These are phyloP conservation scores for Miamiensis avidus DNA, from an alignment of 169 alveolate species.

Conservation along the genomic window DNA sequence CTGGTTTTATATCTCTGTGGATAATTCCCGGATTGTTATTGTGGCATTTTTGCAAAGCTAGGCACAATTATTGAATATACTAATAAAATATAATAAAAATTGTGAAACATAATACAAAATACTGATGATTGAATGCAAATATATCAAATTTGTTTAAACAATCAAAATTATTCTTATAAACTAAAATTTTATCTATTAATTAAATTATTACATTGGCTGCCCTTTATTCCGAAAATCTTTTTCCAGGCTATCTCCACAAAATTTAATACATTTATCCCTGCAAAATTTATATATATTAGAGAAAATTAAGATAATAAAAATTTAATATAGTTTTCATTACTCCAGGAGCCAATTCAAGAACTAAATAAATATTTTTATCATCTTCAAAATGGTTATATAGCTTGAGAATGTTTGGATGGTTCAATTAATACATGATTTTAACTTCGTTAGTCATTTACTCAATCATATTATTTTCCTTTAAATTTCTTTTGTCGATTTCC, in stretches of 20 bases:
- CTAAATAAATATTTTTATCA: conserved; percentile 82
- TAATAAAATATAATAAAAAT: background rate
- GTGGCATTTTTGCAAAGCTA: conserved; percentile 37
- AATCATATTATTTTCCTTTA: conserved; percentile 67
- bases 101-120: no score
- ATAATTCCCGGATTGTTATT: conserved; percentile 44
- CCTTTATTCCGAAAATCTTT: conserved; percentile 36
- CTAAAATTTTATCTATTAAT: background rate
- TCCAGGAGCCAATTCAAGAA: conserved; percentile 67
- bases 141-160: no score
- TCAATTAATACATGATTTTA: conserved; percentile 84
- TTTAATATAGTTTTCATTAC: conserved; percentile 3
- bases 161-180: background rate
- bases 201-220: conserved; percentile 30
- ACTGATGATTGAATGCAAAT: no score
- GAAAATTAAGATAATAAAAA: background rate
- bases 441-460: conserved; percentile 82
- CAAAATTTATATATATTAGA: background rate
- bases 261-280: conserved; percentile 44
- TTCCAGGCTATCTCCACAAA: conserved; percentile 48
- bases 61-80: conserved; percentile 19
- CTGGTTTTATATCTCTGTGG: conserved; percentile 93
- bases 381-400: conserved; percentile 90
- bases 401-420: conserved; percentile 86
- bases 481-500: conserved; percentile 80